These are phyloP conservation scores for Rhodotorula toruloides DNA, from an alignment of 768 basidiomycete species.

Conservation along the genomic window DNA sequence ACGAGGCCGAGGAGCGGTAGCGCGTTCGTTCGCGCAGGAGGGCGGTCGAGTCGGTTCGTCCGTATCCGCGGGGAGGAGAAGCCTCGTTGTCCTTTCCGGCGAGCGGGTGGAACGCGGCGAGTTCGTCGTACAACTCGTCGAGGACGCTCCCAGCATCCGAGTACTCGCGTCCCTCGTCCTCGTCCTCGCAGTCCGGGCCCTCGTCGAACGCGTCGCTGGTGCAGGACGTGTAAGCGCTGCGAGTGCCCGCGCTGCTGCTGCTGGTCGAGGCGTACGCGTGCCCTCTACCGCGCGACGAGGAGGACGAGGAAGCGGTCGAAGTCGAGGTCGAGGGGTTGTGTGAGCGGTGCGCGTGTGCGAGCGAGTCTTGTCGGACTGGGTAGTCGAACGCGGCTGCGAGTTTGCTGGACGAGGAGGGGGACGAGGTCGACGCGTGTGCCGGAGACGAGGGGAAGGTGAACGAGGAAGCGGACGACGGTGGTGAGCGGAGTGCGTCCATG, in stretches of 20 bases:
- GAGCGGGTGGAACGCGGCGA: not conserved
- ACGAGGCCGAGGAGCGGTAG: constrained; percentile 30
- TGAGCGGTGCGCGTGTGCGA: not conserved
- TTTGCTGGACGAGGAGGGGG: not conserved
- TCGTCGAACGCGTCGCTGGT: constrained; percentile 9
- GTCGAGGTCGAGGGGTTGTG: not conserved
- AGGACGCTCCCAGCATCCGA: constrained; percentile 14
- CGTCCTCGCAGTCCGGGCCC: not conserved
- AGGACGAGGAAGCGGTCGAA: not conserved
- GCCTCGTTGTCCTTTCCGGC: not conserved
- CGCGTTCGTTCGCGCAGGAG: constrained; percentile 23
- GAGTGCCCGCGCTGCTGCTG: not conserved
- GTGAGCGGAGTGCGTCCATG: not conserved
- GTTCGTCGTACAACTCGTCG: constrained; percentile 15
- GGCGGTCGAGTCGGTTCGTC: constrained; percentile 3
- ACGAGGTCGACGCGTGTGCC: not conserved
- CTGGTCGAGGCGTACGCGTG: not conserved
- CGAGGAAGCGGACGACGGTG: constrained; percentile 21
- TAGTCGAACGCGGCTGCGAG: not conserved
- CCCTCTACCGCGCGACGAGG: not conserved
- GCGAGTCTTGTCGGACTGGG: not conserved
- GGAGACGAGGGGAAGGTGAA: constrained; percentile 14
- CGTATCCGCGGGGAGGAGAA: not conserved
- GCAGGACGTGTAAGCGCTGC: not conserved
- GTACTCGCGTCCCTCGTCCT: constrained; percentile 19